A percentile compares a stretch with the other conserved stretches of the same genome.
phyloP scores from a whole-genome alignment of 257 asterid genomes.

The Jacaranda mimosifolia region DNA sequence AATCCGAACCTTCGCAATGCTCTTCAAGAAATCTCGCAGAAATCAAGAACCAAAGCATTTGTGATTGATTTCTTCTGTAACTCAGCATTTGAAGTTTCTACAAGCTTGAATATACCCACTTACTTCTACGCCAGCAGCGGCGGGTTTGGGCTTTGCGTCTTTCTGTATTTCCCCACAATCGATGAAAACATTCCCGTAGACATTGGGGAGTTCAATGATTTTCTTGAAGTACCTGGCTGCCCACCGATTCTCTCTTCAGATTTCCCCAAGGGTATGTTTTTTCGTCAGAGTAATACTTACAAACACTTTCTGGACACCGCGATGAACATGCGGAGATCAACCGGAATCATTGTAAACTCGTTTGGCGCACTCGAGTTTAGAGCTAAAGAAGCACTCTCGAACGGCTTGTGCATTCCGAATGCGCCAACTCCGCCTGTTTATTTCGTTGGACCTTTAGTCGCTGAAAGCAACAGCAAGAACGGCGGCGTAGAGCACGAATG shows the following conservation, averaged over 20 bases:
- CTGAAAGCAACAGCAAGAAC: neutral
- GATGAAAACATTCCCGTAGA: constrained; percentile 20
- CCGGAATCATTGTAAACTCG: constrained; percentile 37
- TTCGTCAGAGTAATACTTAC: constrained; percentile 38
- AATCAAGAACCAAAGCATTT: constrained; percentile 39
- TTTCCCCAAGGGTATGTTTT: constrained; percentile 24
- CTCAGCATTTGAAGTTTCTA: constrained; percentile 42
- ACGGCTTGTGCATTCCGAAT: constrained; percentile 25
- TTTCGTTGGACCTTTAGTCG: constrained; percentile 53
- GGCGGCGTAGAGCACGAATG: constrained; percentile 43
- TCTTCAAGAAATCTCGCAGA: constrained; percentile 41
- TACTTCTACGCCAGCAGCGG: constrained; percentile 44
- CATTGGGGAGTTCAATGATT: constrained; percentile 24
- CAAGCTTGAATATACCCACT: constrained; percentile 42
- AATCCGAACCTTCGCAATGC: constrained; percentile 43
- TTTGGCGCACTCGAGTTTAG: constrained; percentile 43
- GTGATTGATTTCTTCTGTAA: constrained; percentile 53
- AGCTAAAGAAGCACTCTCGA: constrained; percentile 42
- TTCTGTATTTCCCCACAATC: constrained; percentile 34
- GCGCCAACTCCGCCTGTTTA: constrained; percentile 56
- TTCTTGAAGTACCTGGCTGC: constrained; percentile 34
- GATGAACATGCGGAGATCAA: constrained; percentile 30
- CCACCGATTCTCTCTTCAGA: constrained; percentile 39
- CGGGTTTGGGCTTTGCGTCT: constrained; percentile 30
- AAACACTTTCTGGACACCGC: constrained; percentile 36